Evolutionary conservation across 1,284 basidiomycete species (phyloP).

Genomic region (Porogramme epimiltina): DNA sequence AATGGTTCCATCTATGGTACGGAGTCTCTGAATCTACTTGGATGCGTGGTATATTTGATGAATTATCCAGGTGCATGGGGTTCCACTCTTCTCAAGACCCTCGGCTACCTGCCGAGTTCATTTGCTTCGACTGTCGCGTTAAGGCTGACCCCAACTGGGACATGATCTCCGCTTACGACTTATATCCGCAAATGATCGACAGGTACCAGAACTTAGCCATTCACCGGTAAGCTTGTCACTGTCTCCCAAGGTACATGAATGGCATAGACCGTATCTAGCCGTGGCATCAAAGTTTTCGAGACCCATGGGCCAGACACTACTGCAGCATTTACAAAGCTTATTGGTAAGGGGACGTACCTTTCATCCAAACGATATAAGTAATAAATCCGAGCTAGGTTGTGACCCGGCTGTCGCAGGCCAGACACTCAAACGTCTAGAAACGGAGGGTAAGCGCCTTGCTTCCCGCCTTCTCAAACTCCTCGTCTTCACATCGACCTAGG

Average conservation of each 20-base stretch:
- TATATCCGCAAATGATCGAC: conserved; percentile 59
- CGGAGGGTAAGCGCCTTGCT: conserved; percentile 51
- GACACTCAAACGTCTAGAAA: conserved; percentile 67
- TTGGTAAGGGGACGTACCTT: conserved; percentile 45
- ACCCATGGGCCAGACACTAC: conserved; percentile 46
- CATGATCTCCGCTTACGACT: conserved; percentile 54
- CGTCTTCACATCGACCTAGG: conserved; percentile 46
- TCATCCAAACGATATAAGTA: neutral
- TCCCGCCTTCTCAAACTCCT: neutral
- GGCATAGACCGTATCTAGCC: conserved; percentile 44
- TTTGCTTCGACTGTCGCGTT: conserved; percentile 73
- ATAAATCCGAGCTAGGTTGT: conserved; percentile 44
- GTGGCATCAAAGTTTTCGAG: conserved; percentile 74
- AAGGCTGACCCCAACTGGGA: conserved; percentile 67
- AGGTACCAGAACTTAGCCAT: conserved; percentile 68
- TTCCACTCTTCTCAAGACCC: conserved; percentile 61
- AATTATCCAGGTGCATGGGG: conserved; percentile 74
- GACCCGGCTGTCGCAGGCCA: conserved; percentile 56
- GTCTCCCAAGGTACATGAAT: too few species aligned
- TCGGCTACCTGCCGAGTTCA: conserved; percentile 57
- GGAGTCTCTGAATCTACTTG: conserved; percentile 15
- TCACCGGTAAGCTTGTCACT: conserved; percentile 53
- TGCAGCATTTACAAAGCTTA: conserved; percentile 56
- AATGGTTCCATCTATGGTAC: conserved; percentile 77
- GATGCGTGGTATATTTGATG: neutral